Evolutionary conservation across 2,329 filamentous ascomycete genomes (phyloP).

Genomic region (Aspergillus awamori): DNA sequence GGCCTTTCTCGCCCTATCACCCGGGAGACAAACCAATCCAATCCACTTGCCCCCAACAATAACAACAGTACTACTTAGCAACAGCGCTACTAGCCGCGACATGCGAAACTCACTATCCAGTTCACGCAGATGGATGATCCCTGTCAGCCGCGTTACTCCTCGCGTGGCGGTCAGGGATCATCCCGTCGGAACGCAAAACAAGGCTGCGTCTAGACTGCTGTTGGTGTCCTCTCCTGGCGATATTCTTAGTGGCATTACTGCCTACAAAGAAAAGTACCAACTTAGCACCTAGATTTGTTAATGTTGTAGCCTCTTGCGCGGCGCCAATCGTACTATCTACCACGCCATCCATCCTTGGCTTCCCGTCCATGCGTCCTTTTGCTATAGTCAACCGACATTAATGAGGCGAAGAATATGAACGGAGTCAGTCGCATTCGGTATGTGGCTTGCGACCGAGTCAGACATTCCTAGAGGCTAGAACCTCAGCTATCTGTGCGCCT

Average conservation of each 20-base stretch:
- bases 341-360: slow-evolving; percentile 7
- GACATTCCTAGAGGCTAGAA: not conserved
- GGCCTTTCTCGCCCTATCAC: not conserved
- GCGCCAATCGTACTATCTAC: not conserved
- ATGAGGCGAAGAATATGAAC: not conserved
- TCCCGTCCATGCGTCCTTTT: slow-evolving; percentile 10
- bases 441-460: slow-evolving; percentile 19
- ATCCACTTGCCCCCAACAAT: too few species aligned
- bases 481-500: not conserved
- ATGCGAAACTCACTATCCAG: slow-evolving; percentile 2
- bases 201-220: slow-evolving; percentile 17
- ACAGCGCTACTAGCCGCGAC: not conserved
- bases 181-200: slow-evolving; percentile 9
- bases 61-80: too few species aligned
- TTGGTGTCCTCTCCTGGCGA: not conserved
- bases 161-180: slow-evolving; percentile 16
- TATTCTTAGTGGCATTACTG: not conserved
- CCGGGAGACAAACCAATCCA: not conserved
- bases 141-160: slow-evolving; percentile 33
- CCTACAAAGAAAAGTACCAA: too few species aligned
- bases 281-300: too few species aligned
- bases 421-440: slow-evolving; percentile 13
- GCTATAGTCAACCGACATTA: not conserved
- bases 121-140: slow-evolving; percentile 22
- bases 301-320: too few species aligned